Conservation (phyloP, 225 moss, liverwort and hornwort genomes). For the Climacium dendroides region DNA sequence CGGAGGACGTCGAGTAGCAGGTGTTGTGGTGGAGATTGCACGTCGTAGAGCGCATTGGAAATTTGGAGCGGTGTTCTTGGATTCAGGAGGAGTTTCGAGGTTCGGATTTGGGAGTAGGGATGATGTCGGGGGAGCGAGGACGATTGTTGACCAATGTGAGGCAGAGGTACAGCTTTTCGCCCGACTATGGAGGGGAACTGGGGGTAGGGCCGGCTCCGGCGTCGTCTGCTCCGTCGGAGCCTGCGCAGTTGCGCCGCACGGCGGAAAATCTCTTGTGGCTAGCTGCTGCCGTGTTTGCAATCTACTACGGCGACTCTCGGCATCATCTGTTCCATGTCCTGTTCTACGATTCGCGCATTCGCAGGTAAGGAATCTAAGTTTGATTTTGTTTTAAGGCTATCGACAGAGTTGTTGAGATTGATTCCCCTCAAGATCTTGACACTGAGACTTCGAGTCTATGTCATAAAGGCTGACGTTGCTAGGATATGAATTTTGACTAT, state of each 20-base stretch:
- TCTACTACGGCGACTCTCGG: slow-evolving; percentile 78
- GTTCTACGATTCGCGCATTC: slow-evolving; percentile 49
- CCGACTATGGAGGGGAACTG: slow-evolving; percentile 69
- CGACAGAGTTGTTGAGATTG: neutral
- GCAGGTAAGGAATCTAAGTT: slow-evolving; percentile 22
- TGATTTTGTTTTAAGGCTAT: neutral
- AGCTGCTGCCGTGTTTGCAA: slow-evolving; percentile 56
- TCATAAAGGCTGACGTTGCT: neutral
- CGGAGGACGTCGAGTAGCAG: neutral
- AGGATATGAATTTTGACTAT: neutral
- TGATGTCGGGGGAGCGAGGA: slow-evolving; percentile 13
- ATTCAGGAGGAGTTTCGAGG: neutral
- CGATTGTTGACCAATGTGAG: slow-evolving; percentile 28
- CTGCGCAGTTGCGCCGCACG: slow-evolving; percentile 51
- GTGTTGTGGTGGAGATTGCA: neutral
- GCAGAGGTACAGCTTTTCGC: slow-evolving; percentile 39
- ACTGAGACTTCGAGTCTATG: neutral
- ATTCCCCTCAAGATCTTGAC: neutral
- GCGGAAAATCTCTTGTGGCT: slow-evolving; percentile 82
- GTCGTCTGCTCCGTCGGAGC: neutral
- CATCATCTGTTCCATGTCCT: slow-evolving; percentile 68
- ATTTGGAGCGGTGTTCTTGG: neutral
- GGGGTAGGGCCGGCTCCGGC: slow-evolving; percentile 14
- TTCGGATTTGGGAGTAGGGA: neutral
- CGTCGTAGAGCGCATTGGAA: neutral